Base-by-base conservation (phyloP, 768 basidiomycete species). In the Leucosporidium scottii region DNA sequence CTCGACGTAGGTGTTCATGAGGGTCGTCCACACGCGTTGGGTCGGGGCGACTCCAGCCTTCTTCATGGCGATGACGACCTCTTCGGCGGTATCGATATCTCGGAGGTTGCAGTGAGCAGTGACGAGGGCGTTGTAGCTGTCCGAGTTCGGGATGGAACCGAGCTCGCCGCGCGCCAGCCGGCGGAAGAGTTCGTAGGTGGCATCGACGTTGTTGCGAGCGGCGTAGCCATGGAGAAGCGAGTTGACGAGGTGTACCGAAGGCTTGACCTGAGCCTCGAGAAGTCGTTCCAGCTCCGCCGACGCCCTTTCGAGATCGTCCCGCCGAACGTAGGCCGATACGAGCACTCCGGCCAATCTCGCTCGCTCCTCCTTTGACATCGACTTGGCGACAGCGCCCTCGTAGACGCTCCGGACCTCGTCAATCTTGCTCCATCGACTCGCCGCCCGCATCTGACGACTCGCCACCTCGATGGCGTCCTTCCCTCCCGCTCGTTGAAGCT, bases 1-100 rank as follows among this genome's bases (percentile, higher is more conserved):
- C 74, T 89, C 85, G 59, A 90, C 87, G 74, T 93, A 85, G 0
- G 88, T 91, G 73, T 89, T 85, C 85, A 97, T 86, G 59, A 94
- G 77, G 9, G 87, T 79, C 20, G 84, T 82, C 54, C 74, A 75
- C 2, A 74, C 71, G n/a, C 73, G 53, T 15, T 67, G 69, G 27
- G 74, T 74, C 4, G 78, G 75, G 12, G 54, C 49, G 36, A 77
- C 51, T 9, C 73, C 76, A 18, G 59, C 65, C 0, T 61, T 58
- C 21, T 64, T 31, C 77, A 78, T 77, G 48, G 65, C 69, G 21
- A 54, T 23, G 57, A 78, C 68, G 34, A 77, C 65, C 17, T 67
- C 58, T 15, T 61, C 64, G 0, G 75, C 77, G 30, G 72, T 73
- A 9, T 70, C 39, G 17, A 75, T 69, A 67, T 80, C 77, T n/a